phyloP scores from a whole-genome alignment of 2,329 filamentous ascomycete genomes.

The Botrytis medusae region DNA sequence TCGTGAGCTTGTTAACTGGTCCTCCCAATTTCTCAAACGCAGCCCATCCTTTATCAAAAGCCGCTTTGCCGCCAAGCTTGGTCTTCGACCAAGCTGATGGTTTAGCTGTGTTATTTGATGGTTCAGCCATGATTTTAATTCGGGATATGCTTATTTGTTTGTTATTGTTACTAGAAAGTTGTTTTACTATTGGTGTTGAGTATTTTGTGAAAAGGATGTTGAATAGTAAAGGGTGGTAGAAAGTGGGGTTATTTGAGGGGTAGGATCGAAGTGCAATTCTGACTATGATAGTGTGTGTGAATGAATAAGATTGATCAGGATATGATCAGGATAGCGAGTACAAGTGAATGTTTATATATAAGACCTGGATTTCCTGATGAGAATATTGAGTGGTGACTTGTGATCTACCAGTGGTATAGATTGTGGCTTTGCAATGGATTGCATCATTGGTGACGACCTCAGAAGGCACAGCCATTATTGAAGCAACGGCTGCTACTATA shows the following conservation, averaged over 20 bases:
- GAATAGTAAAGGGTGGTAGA: not conserved
- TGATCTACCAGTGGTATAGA: not conserved
- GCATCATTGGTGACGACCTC: slow-evolving; percentile 5
- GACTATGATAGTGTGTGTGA: not conserved
- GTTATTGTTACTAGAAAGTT: not conserved
- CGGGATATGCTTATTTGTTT: not conserved
- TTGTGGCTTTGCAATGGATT: slow-evolving; percentile 17
- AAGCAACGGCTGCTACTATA: not conserved
- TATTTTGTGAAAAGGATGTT: not conserved
- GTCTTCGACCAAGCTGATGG: slow-evolving; percentile 20
- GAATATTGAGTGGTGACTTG: not conserved
- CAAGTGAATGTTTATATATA: slow-evolving; percentile 1
- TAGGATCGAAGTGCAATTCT: not conserved
- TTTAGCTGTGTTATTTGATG: not conserved
- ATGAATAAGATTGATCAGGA: not conserved
- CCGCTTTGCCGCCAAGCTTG: slow-evolving; percentile 21
- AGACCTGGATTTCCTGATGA: not conserved
- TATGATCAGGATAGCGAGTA: not conserved
- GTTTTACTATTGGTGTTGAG: not conserved
- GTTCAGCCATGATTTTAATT: not conserved
- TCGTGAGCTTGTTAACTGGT: slow-evolving; percentile 77
- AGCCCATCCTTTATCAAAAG: slow-evolving; percentile 25
- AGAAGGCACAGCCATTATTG: not conserved
- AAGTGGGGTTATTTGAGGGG: not conserved
- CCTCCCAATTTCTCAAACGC: slow-evolving; percentile 46